These are phyloP conservation scores for Phytopythium helicoides DNA, from an alignment of 352 stramenopile species.

Conservation along the genomic window DNA sequence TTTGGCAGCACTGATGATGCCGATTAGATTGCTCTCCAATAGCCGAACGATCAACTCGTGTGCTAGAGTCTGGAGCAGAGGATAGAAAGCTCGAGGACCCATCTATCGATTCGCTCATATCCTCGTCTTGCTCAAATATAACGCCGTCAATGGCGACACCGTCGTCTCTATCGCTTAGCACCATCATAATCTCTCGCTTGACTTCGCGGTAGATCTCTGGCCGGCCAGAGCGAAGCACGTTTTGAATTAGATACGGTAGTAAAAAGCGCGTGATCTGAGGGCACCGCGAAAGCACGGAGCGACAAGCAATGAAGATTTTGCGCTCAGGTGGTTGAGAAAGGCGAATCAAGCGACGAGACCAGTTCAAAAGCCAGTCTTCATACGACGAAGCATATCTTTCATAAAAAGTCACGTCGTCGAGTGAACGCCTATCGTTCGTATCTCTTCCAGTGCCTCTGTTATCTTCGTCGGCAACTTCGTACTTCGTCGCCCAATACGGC, in stretches of 20 bases:
- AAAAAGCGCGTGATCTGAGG: constrained; percentile 78
- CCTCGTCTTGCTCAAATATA: constrained; percentile 30
- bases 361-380: constrained; percentile 80
- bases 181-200: constrained; percentile 78
- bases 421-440: constrained; percentile 7
- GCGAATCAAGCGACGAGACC: constrained; percentile 72
- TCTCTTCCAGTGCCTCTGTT: constrained; percentile 7
- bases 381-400: constrained; percentile 74
- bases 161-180: constrained; percentile 68
- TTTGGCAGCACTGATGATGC: constrained; percentile 84
- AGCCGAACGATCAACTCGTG: constrained; percentile 1
- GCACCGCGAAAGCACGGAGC: constrained; percentile 56
- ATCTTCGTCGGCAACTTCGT: constrained; percentile 28
- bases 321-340: constrained; percentile 77
- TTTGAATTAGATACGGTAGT: constrained; percentile 84
- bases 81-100: not conserved
- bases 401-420: constrained; percentile 63
- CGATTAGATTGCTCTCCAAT: constrained; percentile 68
- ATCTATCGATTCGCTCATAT: not conserved
- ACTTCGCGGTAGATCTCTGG: constrained; percentile 65
- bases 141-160: constrained; percentile 55
- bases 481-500: constrained; percentile 89
- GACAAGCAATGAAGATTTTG: constrained; percentile 82
- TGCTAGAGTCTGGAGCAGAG: constrained; percentile 4
- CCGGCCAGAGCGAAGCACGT: constrained; percentile 69